phyloP scores from a whole-genome alignment of 2,329 filamentous ascomycete genomes.

The Fusarium brachygibbosum region DNA sequence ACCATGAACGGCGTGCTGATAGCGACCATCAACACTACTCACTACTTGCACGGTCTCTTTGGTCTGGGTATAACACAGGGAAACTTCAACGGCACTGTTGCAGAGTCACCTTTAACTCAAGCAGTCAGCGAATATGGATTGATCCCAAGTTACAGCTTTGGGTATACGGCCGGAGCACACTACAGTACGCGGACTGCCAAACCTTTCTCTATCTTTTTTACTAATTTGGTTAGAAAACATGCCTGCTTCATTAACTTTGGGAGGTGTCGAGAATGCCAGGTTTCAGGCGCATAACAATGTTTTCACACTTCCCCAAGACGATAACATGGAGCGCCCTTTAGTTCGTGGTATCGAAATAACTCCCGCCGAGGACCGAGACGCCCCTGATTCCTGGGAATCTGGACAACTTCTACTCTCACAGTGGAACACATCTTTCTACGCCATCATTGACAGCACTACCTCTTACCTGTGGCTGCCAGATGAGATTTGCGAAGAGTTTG shows the following conservation, averaged over 20 bases:
- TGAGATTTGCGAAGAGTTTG: slow-evolving; percentile 73
- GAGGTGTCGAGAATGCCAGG: slow-evolving; percentile 76
- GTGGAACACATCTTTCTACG: slow-evolving; percentile 63
- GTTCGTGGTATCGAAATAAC: slow-evolving; percentile 69
- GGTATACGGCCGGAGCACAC: slow-evolving; percentile 80
- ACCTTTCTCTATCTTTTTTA: not conserved
- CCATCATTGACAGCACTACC: slow-evolving; percentile 73
- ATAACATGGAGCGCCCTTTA: slow-evolving; percentile 69
- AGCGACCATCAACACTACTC: slow-evolving; percentile 67
- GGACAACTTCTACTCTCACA: slow-evolving; percentile 56
- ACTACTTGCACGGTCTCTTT: slow-evolving; percentile 67
- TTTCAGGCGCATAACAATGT: slow-evolving; percentile 71
- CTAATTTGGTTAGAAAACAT: slow-evolving; percentile 51
- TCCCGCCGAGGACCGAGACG: slow-evolving; percentile 49
- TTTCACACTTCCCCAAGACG: slow-evolving; percentile 69
- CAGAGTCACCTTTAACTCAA: slow-evolving; percentile 67
- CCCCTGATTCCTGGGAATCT: slow-evolving; percentile 57
- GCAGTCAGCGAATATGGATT: slow-evolving; percentile 69
- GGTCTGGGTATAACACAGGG: slow-evolving; percentile 69
- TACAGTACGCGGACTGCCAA: slow-evolving; percentile 68
- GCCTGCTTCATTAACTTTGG: slow-evolving; percentile 73
- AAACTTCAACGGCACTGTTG: slow-evolving; percentile 63
- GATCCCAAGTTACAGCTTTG: slow-evolving; percentile 80
- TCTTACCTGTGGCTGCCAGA: slow-evolving; percentile 74
- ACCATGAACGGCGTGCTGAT: slow-evolving; percentile 62